Evolutionary conservation across 768 basidiomycete species (phyloP), one percentile per base, ranked within the genome.

Genomic region (Panaeolus cyanescens): DNA sequence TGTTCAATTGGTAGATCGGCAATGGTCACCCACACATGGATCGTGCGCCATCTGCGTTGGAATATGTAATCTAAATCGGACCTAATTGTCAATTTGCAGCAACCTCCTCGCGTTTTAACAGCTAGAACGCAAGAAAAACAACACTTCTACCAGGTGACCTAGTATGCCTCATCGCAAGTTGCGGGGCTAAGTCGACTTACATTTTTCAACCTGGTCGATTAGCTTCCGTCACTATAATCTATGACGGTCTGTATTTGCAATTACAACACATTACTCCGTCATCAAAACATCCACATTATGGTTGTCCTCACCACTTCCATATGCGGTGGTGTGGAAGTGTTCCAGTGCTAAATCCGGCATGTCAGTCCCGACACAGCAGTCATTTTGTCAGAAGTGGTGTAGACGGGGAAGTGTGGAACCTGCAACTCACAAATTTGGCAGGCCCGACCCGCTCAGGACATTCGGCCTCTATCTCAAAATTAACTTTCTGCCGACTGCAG

Each of bases 401-500:
- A 17, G 28, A 56, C 22, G n/a, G 45, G 25, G 4, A 28, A 50
- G 45, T 50, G 45, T 22, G 45, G 30, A 50, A n/a, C 22, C 45
- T 25, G 22, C 25, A 25, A 50, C 25, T 28, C 15, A 50, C 45
- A 28, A 50, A 50, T 28, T 22, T 50, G 45, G 45, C 45, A 50
- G 45, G 45, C 45, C 45, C 45, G 45, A 50, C 45, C 45, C 45
- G 45, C 25, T 62, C 60, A 56, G 56, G 36, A 25, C 40, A 28
- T 50, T 50, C 45, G 45, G 36, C 55, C 59, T 55, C 61, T 61
- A 56, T 58, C 30, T 50, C 15, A 58, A 34, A 45, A 54, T 59
- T 59, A 36, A 20, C 40, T 58, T 36, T 59, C 63, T 62, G 63
- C 64, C 56, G 56, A 64, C 22, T n/a, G 42, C 55, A 62, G 69